Conservation (phyloP, 140 eudicot species). For the Cichorium intybus region DNA sequence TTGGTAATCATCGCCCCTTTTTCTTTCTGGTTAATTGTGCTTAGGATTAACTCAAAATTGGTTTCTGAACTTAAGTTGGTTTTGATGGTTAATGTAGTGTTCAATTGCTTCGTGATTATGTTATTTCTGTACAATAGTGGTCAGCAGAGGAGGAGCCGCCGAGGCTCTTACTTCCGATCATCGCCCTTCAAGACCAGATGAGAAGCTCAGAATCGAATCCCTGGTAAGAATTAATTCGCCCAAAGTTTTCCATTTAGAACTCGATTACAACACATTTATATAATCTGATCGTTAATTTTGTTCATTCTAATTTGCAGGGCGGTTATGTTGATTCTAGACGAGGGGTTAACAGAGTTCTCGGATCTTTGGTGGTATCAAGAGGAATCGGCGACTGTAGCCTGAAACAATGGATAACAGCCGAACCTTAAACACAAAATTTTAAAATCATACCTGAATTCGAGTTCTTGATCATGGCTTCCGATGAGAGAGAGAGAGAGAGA, state of each 20-base stretch:
- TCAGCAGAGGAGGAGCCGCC: conserved; percentile 70
- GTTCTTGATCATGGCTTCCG: conserved; percentile 88
- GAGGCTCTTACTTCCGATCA: conserved; percentile 88
- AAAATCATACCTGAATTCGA: conserved; percentile 51
- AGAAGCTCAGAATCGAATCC: conserved; percentile 58
- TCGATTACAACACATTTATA: neutral
- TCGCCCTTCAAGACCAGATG: conserved; percentile 81
- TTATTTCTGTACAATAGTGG: neutral
- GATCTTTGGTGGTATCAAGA: conserved; percentile 87
- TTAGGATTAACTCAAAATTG: conserved; percentile 7
- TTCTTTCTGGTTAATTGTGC: conserved; percentile 27
- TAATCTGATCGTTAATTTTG: conserved; percentile 3
- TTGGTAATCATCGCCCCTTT: conserved; percentile 3
- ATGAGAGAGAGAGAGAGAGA: too few relatives aligned
- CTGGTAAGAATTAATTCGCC: conserved; percentile 41
- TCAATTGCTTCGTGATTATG: neutral
- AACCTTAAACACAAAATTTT: conserved; percentile 69
- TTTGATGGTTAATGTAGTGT: neutral
- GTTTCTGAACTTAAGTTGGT: neutral
- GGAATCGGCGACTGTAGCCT: conserved; percentile 87
- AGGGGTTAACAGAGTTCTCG: conserved; percentile 74
- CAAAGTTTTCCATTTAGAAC: neutral
- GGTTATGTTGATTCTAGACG: conserved; percentile 69
- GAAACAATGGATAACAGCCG: conserved; percentile 87
- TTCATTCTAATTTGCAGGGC: conserved; percentile 45